These are phyloP conservation scores for Vigna mungo DNA, from an alignment of 306 rosid species.

Conservation along the genomic window DNA sequence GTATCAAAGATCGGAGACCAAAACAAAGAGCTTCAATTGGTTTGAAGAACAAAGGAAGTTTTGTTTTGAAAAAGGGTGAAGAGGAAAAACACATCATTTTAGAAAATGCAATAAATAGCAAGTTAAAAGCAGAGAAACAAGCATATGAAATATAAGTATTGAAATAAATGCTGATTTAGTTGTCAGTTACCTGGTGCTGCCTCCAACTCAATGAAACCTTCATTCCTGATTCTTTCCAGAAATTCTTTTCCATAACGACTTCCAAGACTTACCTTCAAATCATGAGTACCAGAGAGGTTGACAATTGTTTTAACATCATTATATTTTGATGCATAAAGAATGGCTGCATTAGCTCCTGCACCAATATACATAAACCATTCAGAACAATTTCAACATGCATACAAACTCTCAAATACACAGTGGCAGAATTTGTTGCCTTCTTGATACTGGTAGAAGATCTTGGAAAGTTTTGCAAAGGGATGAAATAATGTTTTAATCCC, in stretches of 20 bases:
- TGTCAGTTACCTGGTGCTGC: constrained; percentile 55
- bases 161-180: constrained; percentile 26
- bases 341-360: constrained; percentile 77
- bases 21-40: neutral
- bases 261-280: constrained; percentile 60
- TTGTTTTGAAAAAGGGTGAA: neutral
- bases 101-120: constrained; percentile 23
- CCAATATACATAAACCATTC: constrained; percentile 25
- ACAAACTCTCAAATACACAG: constrained; percentile 3
- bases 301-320: constrained; percentile 62
- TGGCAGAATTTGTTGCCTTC: constrained; percentile 8
- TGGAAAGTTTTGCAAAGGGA: neutral
- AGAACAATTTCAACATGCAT: constrained; percentile 25
- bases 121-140: constrained; percentile 33
- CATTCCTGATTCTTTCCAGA: constrained; percentile 61
- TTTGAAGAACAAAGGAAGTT: neutral
- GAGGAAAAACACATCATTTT: neutral
- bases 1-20: constrained; percentile 10
- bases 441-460: neutral
- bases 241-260: constrained; percentile 62
- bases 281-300: constrained; percentile 78
- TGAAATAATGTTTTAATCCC: constrained; percentile 7
- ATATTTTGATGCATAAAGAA: constrained; percentile 76
- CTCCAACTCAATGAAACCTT: constrained; percentile 72
- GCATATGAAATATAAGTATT: constrained; percentile 30